Evolutionary conservation across 129 eudicot genomes (phyloP).

Genomic region (Flaveria linearis): DNA sequence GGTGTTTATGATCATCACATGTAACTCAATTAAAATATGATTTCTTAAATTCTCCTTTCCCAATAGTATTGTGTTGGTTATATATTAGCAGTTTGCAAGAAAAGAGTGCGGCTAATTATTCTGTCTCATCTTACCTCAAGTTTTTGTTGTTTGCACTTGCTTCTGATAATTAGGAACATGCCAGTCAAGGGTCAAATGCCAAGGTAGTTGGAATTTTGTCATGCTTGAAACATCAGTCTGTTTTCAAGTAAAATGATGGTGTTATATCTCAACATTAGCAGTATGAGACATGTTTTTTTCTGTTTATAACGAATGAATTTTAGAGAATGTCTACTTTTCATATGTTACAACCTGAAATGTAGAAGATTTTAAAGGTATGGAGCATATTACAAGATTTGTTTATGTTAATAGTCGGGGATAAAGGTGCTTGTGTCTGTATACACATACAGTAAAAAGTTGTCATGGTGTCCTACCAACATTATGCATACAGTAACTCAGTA

Average conservation of each 20-base stretch:
- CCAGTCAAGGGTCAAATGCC: neutral
- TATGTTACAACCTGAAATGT: too few species aligned
- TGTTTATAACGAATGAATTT: neutral
- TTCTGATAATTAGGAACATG: neutral
- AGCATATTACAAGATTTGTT: too few species aligned
- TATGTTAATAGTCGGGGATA: too few species aligned
- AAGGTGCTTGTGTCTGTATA: neutral
- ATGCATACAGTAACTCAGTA: neutral
- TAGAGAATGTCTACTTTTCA: neutral
- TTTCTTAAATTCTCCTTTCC: neutral
- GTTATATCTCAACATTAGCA: constrained; percentile 2
- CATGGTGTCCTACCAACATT: neutral
- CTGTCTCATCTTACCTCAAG: neutral
- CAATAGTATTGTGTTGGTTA: neutral
- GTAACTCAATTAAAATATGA: too few species aligned
- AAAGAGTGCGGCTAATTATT: neutral
- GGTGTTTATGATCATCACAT: too few species aligned
- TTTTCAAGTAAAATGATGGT: constrained; percentile 1
- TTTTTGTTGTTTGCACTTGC: neutral
- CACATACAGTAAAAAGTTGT: neutral
- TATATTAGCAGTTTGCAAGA: neutral
- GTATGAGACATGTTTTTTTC: neutral
- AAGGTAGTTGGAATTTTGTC: constrained; percentile 1
- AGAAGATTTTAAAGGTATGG: too few species aligned
- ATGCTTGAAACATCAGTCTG: neutral